Evolutionary conservation across 2,329 filamentous ascomycete species (phyloP), one percentile per base, ranked within the genome.

Genomic region (Acephala macrosclerotiorum): DNA sequence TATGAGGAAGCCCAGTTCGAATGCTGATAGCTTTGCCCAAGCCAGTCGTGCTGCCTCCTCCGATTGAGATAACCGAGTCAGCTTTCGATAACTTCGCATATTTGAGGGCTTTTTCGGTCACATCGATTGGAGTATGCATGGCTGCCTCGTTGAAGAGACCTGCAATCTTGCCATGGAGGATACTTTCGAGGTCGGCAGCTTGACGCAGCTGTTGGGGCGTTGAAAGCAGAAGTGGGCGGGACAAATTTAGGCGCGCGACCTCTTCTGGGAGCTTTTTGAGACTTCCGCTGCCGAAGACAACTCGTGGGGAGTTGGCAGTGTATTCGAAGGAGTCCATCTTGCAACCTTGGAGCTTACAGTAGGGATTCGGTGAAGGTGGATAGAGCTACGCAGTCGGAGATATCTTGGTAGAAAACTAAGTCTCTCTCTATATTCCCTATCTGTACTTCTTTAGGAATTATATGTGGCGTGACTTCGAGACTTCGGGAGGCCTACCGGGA

Each of bases 1-100:
- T 82, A 71, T 88, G 85, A 22, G 84, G 84, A 38, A 88, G 77
- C 0, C 80, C 80, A 38, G 84, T 67, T 18, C 65, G 80, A 57
- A 84, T 77, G 56, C 81, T 81, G 66, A 88, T 81, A 1, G 85
- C 85, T 70, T 88, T 88, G 4, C 86, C 85, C n/a, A 90, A 77
- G 0, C 88, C 87, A 60, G 86, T 86, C 0, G 87, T 88, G 61
- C 85, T 88, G 33, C 87, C 86, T 59, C 87, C 87, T 5, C 88
- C 88, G 66, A 90, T 85, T 47, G 85, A 88, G 53, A 89, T 79
- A 45, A 89, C 76, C 29, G 80, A 82, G 73, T 89, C 87, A 4
- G 84, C 85, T 2, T 76, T 76, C 18, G 79, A 75, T 0, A 77
- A 75, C 62, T 78, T 77, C 0, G 82, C 78, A 63, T 83, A 82